Percentiles rank a stretch among this genome's conserved stretches.
phyloP scores from a whole-genome alignment of 2,329 filamentous ascomycete genomes.

The Colletotrichum neosansevieriae region DNA sequence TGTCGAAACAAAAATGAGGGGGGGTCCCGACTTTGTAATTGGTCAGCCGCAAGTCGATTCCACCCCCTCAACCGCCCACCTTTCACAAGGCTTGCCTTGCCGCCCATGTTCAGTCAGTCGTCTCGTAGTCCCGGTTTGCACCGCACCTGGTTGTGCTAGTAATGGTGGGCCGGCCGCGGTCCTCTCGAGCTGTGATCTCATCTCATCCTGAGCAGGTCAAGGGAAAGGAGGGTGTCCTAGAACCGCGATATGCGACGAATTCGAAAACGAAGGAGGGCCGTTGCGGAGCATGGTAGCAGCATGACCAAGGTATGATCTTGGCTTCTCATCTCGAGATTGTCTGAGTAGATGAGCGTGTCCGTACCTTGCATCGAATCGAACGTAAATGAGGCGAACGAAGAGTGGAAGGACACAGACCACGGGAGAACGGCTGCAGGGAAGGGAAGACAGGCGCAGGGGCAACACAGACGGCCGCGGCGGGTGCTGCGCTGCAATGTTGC shows the following conservation, averaged over 20 bases:
- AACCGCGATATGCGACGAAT: conserved; percentile 32
- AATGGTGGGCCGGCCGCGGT: conserved; percentile 42
- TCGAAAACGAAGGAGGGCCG: conserved; percentile 6
- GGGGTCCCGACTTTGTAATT: neutral
- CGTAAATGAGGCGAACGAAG: conserved; percentile 37
- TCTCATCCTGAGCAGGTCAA: conserved; percentile 22
- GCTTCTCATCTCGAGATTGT: conserved; percentile 25
- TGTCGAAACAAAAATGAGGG: conserved; percentile 14
- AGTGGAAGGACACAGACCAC: conserved; percentile 39
- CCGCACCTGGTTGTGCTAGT: conserved; percentile 15
- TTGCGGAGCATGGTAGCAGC: conserved; percentile 29
- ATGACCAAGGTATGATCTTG: conserved; percentile 16
- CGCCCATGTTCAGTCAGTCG: conserved; percentile 46
- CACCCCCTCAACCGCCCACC: conserved; percentile 43
- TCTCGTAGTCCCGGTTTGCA: conserved; percentile 26
- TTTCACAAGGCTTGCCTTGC: conserved; percentile 55
- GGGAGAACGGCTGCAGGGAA: conserved; percentile 41
- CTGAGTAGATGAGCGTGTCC: conserved; percentile 13
- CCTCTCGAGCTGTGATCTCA: conserved; percentile 41
- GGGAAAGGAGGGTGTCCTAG: conserved; percentile 6
- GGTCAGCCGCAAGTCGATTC: conserved; percentile 34
- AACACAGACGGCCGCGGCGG: conserved; percentile 36
- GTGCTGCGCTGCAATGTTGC: conserved; percentile 38
- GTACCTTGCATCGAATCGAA: conserved; percentile 39
- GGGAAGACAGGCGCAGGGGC: conserved; percentile 39